Conservation (phyloP, 306 rosid genomes). For the Fragaria nilgerrensis region DNA sequence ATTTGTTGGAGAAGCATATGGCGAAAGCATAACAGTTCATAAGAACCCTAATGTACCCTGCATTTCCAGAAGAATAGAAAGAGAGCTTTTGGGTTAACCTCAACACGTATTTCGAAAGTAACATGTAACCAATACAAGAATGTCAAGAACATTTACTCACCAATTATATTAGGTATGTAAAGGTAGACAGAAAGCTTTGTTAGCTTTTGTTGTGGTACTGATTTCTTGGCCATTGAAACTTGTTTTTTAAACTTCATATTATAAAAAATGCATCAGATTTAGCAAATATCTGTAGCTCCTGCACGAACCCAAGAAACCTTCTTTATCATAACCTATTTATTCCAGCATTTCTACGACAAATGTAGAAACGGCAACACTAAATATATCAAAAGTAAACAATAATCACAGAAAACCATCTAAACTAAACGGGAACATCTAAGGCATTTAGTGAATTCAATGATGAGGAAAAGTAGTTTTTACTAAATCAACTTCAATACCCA, state of each 20-base stretch:
- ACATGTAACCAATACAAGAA: neutral
- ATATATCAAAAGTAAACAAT: neutral
- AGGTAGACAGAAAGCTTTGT: slow-evolving; percentile 72
- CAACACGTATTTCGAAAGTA: neutral
- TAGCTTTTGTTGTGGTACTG: slow-evolving; percentile 41
- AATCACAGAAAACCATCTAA: neutral
- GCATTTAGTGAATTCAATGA: no score
- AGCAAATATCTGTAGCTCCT: slow-evolving; percentile 23
- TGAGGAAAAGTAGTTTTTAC: no score
- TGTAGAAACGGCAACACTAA: neutral
- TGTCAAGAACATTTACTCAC: slow-evolving; percentile 39
- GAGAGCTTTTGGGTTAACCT: neutral
- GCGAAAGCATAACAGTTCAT: slow-evolving; percentile 74
- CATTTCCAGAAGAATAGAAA: slow-evolving; percentile 16
- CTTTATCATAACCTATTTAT: neutral
- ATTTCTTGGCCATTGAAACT: slow-evolving; percentile 70
- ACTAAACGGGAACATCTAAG: no score
- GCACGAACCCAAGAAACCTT: neutral
- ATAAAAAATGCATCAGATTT: slow-evolving; percentile 26
- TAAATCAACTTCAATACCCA: no score
- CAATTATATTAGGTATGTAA: slow-evolving; percentile 85
- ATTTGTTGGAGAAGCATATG: slow-evolving; percentile 71
- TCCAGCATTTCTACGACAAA: neutral
- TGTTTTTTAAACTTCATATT: slow-evolving; percentile 29
- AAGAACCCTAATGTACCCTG: slow-evolving; percentile 86